Percentiles rank a stretch among this genome's conserved stretches.
phyloP scores from a whole-genome alignment of 1,284 basidiomycete species.

The Pisolithus thermaeus region DNA sequence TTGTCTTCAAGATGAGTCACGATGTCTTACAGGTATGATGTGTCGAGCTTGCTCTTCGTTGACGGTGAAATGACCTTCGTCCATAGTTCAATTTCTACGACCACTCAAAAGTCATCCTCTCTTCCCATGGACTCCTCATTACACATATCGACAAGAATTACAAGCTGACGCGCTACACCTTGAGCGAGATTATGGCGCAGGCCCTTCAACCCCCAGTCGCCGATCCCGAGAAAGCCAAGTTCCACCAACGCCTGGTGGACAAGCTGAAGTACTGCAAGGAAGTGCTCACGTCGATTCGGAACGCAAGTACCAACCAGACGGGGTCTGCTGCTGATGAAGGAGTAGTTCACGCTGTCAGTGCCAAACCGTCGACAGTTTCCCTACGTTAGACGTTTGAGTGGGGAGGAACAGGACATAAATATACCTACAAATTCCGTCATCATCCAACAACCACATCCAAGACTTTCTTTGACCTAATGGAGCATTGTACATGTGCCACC shows the following conservation, averaged over 20 bases:
- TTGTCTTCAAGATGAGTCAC: slow-evolving; percentile 94
- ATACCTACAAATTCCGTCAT: not conserved
- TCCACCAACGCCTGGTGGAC: slow-evolving; percentile 58
- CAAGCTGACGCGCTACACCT: slow-evolving; percentile 67
- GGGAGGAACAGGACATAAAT: not conserved
- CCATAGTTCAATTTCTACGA: slow-evolving; percentile 96
- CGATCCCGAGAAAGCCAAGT: slow-evolving; percentile 53
- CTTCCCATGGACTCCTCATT: slow-evolving; percentile 70
- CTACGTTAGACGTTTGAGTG: slow-evolving; percentile 6
- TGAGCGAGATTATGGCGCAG: slow-evolving; percentile 67
- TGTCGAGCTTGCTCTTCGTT: slow-evolving; percentile 2
- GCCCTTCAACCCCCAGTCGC: slow-evolving; percentile 37
- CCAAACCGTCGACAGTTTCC: slow-evolving; percentile 17
- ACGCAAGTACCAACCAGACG: slow-evolving; percentile 27
- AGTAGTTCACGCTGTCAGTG: slow-evolving; percentile 7
- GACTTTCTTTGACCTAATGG: not conserved
- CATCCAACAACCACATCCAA: not conserved
- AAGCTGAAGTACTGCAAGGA: slow-evolving; percentile 83
- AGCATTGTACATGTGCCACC: not conserved
- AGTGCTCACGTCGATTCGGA: slow-evolving; percentile 61
- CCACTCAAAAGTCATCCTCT: slow-evolving; percentile 92
- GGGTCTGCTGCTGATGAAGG: slow-evolving; percentile 4
- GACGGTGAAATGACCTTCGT: slow-evolving; percentile 3
- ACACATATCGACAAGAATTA: slow-evolving; percentile 91
- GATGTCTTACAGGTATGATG: slow-evolving; percentile 80